Conservation (phyloP, 208 protist species). For the Acanthamoeba rhysodes region DNA sequence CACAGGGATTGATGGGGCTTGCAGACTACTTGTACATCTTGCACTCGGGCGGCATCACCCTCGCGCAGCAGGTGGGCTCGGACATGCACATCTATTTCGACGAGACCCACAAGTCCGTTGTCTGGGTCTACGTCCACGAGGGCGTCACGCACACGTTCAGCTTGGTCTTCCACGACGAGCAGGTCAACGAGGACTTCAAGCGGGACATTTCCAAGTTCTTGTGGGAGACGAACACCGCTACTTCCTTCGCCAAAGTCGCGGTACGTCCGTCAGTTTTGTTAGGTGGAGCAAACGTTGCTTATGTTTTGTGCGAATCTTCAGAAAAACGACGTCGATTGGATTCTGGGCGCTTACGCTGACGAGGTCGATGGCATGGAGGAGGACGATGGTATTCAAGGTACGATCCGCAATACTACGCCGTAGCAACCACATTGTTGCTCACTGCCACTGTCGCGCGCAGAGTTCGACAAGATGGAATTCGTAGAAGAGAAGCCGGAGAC, state of each 20-base stretch:
- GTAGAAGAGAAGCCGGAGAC: constrained; percentile 40
- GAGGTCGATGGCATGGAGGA: constrained; percentile 26
- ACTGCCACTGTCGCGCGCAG: not conserved
- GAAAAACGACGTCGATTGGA: constrained; percentile 52
- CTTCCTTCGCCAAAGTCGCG: constrained; percentile 22
- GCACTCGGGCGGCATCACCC: not conserved
- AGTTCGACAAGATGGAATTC: constrained; percentile 58
- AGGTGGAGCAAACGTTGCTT: not conserved
- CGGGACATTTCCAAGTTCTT: constrained; percentile 26
- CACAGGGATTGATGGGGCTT: not conserved
- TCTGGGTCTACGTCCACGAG: not conserved
- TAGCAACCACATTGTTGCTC: not conserved
- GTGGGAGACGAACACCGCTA: constrained; percentile 49
- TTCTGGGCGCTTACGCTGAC: constrained; percentile 40
- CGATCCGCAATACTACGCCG: too few relatives aligned
- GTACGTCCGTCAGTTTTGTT: constrained; percentile 1
- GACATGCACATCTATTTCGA: constrained; percentile 69
- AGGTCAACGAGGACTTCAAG: constrained; percentile 16
- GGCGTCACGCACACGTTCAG: constrained; percentile 20
- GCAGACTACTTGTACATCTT: constrained; percentile 28
- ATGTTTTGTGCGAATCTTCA: not conserved
- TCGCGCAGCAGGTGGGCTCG: constrained; percentile 10
- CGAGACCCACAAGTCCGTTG: not conserved
- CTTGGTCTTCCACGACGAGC: not conserved
- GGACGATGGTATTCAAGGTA: constrained; percentile 55